Conservation (phyloP, 2,329 filamentous ascomycete genomes). For the Botryotinia narcissicola region DNA sequence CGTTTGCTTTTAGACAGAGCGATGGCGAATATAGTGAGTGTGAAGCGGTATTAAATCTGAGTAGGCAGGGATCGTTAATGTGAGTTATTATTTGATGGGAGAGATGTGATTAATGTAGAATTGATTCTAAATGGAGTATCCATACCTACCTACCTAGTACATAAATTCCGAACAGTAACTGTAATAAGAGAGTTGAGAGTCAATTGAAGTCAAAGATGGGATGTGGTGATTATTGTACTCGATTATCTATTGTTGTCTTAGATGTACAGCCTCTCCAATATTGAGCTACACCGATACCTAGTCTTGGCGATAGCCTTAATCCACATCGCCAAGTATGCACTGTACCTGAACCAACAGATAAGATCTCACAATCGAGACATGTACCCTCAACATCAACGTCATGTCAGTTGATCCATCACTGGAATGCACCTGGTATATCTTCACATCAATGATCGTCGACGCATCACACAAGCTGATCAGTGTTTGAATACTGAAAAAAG, state of each 20-base stretch:
- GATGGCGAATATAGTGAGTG: neutral
- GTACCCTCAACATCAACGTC: neutral
- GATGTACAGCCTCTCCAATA: constrained; percentile 5
- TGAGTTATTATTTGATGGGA: neutral
- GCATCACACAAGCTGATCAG: neutral
- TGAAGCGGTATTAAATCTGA: constrained; percentile 21
- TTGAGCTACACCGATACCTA: constrained; percentile 3
- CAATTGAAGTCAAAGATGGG: neutral
- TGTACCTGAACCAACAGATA: neutral
- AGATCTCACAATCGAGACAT: neutral
- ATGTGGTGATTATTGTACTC: neutral
- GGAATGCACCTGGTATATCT: neutral
- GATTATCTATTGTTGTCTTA: neutral
- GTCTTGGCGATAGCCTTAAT: constrained; percentile 3
- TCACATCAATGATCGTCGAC: neutral
- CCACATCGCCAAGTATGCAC: neutral
- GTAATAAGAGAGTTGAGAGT: no score
- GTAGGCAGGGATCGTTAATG: constrained; percentile 20
- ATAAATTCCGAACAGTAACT: neutral
- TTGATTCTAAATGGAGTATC: neutral
- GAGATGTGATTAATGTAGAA: neutral
- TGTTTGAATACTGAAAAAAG: neutral
- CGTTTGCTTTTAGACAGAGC: neutral
- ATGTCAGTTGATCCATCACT: neutral
- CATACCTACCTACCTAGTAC: neutral